A percentile compares a stretch with the other conserved stretches of the same genome.
These are phyloP conservation scores for Macrophomina tecta DNA, from an alignment of 2,329 filamentous ascomycete species.

Conservation along the genomic window DNA sequence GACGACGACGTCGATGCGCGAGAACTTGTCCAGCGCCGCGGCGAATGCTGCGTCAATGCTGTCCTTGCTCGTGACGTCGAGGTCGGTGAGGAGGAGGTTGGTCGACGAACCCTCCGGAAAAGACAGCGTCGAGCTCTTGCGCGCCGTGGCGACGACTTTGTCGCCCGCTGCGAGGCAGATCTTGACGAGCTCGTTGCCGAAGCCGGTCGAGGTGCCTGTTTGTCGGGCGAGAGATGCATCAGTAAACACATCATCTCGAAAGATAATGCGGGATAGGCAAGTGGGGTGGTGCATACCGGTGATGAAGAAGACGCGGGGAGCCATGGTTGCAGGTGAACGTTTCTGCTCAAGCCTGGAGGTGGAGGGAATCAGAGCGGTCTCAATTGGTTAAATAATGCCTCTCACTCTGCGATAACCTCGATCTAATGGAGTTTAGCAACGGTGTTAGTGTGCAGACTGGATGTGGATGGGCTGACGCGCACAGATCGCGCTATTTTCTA, in stretches of 20 bases:
- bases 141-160: slow-evolving; percentile 53
- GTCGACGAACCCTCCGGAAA: slow-evolving; percentile 46
- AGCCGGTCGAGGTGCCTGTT: slow-evolving; percentile 52
- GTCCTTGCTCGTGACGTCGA: slow-evolving; percentile 56
- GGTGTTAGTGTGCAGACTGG: neutral
- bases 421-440: slow-evolving; percentile 4
- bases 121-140: slow-evolving; percentile 45
- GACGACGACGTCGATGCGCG: slow-evolving; percentile 64
- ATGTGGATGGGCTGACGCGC: neutral
- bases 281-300: slow-evolving; percentile 2
- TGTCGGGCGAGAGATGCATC: neutral
- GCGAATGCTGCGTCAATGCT: slow-evolving; percentile 55
- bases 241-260: neutral
- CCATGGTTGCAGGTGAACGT: slow-evolving; percentile 36
- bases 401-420: neutral
- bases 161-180: slow-evolving; percentile 40
- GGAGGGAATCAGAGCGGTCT: neutral
- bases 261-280: neutral
- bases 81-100: slow-evolving; percentile 51
- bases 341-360: neutral
- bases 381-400: neutral
- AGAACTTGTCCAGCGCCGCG: slow-evolving; percentile 55
- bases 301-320: slow-evolving; percentile 54
- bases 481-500: neutral
- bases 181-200: slow-evolving; percentile 53